A percentile compares a stretch with the other conserved stretches of the same genome.
Evolutionary conservation across 495 filamentous ascomycete genomes (phyloP).

Genomic region (Daldinia vernicosa): DNA sequence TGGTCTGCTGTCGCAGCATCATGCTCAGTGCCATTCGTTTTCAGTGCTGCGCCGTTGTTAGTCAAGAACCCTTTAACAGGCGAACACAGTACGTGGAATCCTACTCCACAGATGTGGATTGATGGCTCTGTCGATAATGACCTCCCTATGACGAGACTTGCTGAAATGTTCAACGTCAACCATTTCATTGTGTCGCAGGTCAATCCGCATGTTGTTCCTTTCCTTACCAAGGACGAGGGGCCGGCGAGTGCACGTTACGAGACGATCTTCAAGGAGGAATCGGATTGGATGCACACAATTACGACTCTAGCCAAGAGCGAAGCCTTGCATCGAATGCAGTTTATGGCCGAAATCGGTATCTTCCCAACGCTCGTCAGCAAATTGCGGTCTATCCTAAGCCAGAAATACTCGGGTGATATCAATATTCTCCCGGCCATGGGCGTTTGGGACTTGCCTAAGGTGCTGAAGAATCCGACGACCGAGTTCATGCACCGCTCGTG

Average conservation of each 20-base stretch:
- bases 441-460: slow-evolving; percentile 75
- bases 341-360: slow-evolving; percentile 82
- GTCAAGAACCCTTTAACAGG: slow-evolving; percentile 88
- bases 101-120: slow-evolving; percentile 82
- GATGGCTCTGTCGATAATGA: slow-evolving; percentile 96
- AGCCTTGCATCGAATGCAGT: slow-evolving; percentile 79
- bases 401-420: slow-evolving; percentile 95
- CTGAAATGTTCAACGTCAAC: slow-evolving; percentile 98
- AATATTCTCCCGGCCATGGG: slow-evolving; percentile 87
- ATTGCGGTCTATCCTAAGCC: slow-evolving; percentile 78
- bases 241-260: slow-evolving; percentile 52
- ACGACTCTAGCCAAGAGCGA: slow-evolving; percentile 84
- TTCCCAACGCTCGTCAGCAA: slow-evolving; percentile 85
- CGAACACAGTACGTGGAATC: slow-evolving; percentile 81
- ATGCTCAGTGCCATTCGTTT: slow-evolving; percentile 91
- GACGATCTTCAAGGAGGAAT: slow-evolving; percentile 46
- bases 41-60: slow-evolving; percentile 75
- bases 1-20: slow-evolving; percentile 97
- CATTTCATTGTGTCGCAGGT: slow-evolving; percentile 98
- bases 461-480: slow-evolving; percentile 84
- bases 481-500: slow-evolving; percentile 88
- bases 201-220: slow-evolving; percentile 92
- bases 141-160: slow-evolving; percentile 87
- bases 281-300: slow-evolving; percentile 71
- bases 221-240: slow-evolving; percentile 77